Conservation (phyloP, 139 green algal species). For the Chlamydomonas eustigma region DNA sequence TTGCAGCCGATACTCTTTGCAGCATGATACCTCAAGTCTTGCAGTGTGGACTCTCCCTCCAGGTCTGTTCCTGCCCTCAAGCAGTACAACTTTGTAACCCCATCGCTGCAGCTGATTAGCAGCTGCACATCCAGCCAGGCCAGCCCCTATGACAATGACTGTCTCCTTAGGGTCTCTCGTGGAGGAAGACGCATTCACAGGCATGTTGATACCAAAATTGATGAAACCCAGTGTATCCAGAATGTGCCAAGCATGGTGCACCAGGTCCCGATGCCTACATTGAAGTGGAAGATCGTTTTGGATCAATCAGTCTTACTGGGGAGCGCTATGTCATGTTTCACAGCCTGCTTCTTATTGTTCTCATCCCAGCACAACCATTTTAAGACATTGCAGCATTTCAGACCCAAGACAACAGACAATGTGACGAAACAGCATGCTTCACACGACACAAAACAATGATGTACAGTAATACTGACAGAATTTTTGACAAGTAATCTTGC, state of each 20-base stretch:
- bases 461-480: too few species aligned
- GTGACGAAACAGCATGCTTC: too few species aligned
- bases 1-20: too few species aligned
- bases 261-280: constrained; percentile 21
- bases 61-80: constrained; percentile 18
- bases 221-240: constrained; percentile 75
- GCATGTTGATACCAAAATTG: constrained; percentile 75
- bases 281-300: not conserved
- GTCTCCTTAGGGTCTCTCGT: constrained; percentile 21
- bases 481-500: too few species aligned
- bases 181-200: not conserved
- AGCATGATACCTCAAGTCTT: constrained; percentile 6
- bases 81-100: constrained; percentile 54
- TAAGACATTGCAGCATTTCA: too few species aligned
- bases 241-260: constrained; percentile 54
- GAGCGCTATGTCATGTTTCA: not conserved
- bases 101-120: constrained; percentile 45
- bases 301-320: constrained; percentile 11
- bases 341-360: too few species aligned
- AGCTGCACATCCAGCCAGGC: constrained; percentile 61
- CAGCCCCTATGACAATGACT: constrained; percentile 88
- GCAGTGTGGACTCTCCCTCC: constrained; percentile 5
- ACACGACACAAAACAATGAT: too few species aligned
- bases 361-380: too few species aligned
- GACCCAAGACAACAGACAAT: too few species aligned